These are phyloP conservation scores for Phytopythium mirpurense DNA, from an alignment of 352 stramenopile genomes.

Conservation along the genomic window DNA sequence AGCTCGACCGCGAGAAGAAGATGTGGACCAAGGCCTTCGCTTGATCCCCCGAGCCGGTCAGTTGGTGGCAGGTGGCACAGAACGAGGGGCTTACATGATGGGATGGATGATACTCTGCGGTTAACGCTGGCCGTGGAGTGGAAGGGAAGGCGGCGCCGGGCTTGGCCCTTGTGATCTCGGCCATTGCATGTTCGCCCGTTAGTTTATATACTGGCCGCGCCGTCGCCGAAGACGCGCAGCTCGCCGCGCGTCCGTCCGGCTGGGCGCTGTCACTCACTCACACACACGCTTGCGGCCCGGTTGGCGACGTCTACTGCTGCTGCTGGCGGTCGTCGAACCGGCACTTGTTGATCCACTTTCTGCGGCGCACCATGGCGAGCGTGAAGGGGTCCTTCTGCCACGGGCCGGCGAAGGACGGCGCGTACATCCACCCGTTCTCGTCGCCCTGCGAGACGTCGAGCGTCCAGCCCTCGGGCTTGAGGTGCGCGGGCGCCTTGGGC, in stretches of 20 bases:
- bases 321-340: slow-evolving; percentile 3
- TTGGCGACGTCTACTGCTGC: not conserved
- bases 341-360: slow-evolving; percentile 83
- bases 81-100: too few relatives aligned
- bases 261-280: too few relatives aligned
- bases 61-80: too few relatives aligned
- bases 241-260: not conserved
- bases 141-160: not conserved
- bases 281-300: too few relatives aligned
- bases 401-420: slow-evolving; percentile 60
- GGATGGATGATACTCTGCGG: too few relatives aligned
- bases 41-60: too few relatives aligned
- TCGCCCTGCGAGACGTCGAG: slow-evolving; percentile 74
- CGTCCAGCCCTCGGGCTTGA: slow-evolving; percentile 67
- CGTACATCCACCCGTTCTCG: slow-evolving; percentile 84
- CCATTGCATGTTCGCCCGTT: not conserved
- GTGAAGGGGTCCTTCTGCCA: slow-evolving; percentile 76
- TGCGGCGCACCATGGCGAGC: slow-evolving; percentile 70
- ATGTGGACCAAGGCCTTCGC: slow-evolving; percentile 88
- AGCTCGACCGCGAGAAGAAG: slow-evolving; percentile 88
- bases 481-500: slow-evolving; percentile 45
- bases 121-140: too few relatives aligned
- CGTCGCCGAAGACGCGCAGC: not conserved
- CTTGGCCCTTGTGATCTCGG: not conserved
- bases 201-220: slow-evolving; percentile 1